A percentile compares a stretch with the other conserved stretches of the same genome.
Evolutionary conservation across 345 rosid genomes (phyloP).

Genomic region (Eucalyptus erythrocorys): DNA sequence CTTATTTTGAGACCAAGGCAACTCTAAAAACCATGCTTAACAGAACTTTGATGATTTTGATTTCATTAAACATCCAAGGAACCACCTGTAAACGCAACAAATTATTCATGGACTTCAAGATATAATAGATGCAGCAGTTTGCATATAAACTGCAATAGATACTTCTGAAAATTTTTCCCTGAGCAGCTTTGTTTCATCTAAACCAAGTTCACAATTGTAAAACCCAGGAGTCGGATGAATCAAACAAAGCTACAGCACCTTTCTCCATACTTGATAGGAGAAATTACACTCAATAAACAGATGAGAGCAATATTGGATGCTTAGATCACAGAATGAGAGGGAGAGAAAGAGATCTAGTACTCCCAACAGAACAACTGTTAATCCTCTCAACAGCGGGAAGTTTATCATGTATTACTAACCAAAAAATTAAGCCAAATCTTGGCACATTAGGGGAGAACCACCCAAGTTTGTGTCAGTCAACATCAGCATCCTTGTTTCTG

Average conservation of each 20-base stretch:
- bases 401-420: not conserved
- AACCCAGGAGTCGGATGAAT: not conserved
- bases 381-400: not conserved
- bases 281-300: not conserved
- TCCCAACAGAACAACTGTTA: not conserved
- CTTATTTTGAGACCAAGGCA: no score
- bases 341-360: not conserved
- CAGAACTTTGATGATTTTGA: not conserved
- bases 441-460: not conserved
- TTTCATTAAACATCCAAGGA: no score
- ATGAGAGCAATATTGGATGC: not conserved
- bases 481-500: not conserved
- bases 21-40: no score
- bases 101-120: not conserved
- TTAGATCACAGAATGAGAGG: not conserved
- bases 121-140: not conserved
- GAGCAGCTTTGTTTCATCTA: not conserved
- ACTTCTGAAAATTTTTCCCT: not conserved
- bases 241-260: not conserved
- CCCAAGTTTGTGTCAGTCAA: not conserved
- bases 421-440: not conserved
- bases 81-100: not conserved
- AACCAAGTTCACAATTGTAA: accelerated
- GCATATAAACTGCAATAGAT: not conserved
- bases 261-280: not conserved